phyloP scores from a whole-genome alignment of 441 rosid genomes.

The Pelargonium myrrhifolium region DNA sequence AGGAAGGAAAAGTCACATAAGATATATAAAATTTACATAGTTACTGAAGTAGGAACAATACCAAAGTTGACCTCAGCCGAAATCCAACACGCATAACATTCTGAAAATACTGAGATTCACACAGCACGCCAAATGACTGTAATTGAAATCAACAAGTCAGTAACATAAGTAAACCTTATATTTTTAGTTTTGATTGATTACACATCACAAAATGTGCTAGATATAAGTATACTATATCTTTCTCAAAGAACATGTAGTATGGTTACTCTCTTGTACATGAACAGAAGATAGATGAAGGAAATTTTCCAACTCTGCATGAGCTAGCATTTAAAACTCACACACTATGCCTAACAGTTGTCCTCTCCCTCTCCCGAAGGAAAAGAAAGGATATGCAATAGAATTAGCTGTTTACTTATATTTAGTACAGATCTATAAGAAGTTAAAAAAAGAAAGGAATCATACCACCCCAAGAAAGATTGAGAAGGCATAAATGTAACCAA shows the following conservation, averaged over 20 bases:
- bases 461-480: constrained; percentile 93
- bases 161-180: not conserved
- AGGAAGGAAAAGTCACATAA: not conserved
- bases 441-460: constrained; percentile 25
- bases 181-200: not conserved
- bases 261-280: not conserved
- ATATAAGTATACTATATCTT: not conserved
- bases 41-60: constrained; percentile 29
- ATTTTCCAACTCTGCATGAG: not conserved
- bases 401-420: not conserved
- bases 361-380: not conserved
- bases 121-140: constrained; percentile 83
- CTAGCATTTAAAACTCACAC: not conserved
- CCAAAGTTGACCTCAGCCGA: constrained; percentile 91
- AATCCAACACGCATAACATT: constrained; percentile 97
- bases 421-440: not conserved
- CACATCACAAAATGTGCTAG: not conserved
- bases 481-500: constrained; percentile 88
- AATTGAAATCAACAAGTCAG: constrained; percentile 19
- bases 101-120: constrained; percentile 95
- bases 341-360: not conserved
- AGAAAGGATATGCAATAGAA: constrained; percentile 1
- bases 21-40: constrained; percentile 16
- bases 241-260: constrained; percentile 4
- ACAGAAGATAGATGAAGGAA: not conserved